These are phyloP conservation scores for Oldenlandia corymbosa DNA, from an alignment of 257 asterid genomes.

Conservation along the genomic window DNA sequence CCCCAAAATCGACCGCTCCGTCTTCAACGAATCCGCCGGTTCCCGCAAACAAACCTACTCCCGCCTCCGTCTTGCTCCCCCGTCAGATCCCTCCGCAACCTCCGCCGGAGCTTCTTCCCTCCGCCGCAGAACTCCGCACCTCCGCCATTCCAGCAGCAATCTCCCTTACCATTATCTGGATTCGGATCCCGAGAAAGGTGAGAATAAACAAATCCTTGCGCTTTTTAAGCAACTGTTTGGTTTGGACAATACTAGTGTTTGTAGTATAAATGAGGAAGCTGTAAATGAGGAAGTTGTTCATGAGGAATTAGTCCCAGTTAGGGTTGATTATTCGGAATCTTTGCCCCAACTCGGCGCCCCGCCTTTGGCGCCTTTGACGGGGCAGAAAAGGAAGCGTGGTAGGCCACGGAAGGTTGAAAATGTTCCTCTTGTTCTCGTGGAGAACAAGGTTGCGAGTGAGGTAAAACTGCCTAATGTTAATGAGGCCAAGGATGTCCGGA, in stretches of 20 bases:
- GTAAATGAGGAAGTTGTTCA: conserved; percentile 15
- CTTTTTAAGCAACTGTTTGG: conserved; percentile 52
- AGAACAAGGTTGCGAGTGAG: conserved; percentile 18
- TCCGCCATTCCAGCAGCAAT: conserved; percentile 37
- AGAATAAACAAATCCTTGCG: conserved; percentile 35
- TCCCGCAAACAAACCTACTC: conserved; percentile 81
- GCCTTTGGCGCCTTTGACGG: conserved; percentile 8
- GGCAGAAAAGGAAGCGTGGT: conserved; percentile 55
- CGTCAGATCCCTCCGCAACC: conserved; percentile 37
- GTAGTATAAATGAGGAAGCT: conserved; percentile 13
- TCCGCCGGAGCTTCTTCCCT: conserved; percentile 22
- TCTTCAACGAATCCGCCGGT: conserved; percentile 88
- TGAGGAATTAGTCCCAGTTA: conserved; percentile 37
- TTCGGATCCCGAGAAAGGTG: conserved; percentile 49
- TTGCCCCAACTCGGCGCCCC: conserved; percentile 7
- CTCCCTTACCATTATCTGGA: conserved; percentile 13
- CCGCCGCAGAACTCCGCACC: conserved; percentile 71
- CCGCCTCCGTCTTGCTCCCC: conserved; percentile 78
- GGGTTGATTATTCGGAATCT: conserved; percentile 41
- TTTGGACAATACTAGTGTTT: conserved; percentile 18
- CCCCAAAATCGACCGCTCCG: conserved; percentile 74
- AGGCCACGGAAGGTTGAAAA: conserved; percentile 36
- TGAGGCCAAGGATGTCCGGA: conserved; percentile 15
- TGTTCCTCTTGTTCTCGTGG: conserved; percentile 10
- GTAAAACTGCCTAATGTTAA: neutral